Base-by-base conservation (phyloP, 768 basidiomycete species). In the Leccinum boreale region DNA sequence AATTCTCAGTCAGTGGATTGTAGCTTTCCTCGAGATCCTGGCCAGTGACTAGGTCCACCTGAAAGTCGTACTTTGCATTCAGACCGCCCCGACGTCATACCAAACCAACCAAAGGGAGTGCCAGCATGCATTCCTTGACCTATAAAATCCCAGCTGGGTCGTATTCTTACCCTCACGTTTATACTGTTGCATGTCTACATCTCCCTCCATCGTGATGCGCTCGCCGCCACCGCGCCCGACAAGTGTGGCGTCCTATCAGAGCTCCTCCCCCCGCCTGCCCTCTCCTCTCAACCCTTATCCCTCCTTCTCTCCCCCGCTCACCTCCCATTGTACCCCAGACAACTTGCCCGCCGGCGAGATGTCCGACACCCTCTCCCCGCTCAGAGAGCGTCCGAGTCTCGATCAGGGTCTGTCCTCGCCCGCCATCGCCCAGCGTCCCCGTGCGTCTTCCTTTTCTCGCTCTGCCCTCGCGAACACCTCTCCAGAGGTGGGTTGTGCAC, bases 221-320 rank as follows among this genome's bases (percentile, higher is more conserved):
- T 45, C 44, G 44, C 44, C 44, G 11, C 49, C 60, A 15, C 61
- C 66, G 39, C 63, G 63, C 51, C 53, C 55, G 17, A 12, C 53
- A 26, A 57, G 53, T 39, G 15, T 12, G 5, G 31, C 53, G 58
- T 60, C 58, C 14, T 50, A 45, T 50, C 59, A 67, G 24, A 56
- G 12, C 4, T 50, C 59, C 50, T 59, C 66, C 1, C 55, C 64
- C 6, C 61, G 62, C 31, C 62, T 61, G 12, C 54, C 72, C 5
- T 73, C 67, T 12, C 71, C 65, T 46, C 58, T 71, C 19, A 67
- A 67, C 15, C 67, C 67, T 1, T 56, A 65, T 47, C 54, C 55
- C 21, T 50, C 56, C 12, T 59, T 60, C 26, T 44, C 52, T 45
- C 53, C 56, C 15, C 46, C 46, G 39, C n/a, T 39, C 39, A n/a